Evolutionary conservation across 2,329 filamentous ascomycete species (phyloP), one percentile per base, ranked within the genome.

Genomic region (Aphanoascus verrucosus): DNA sequence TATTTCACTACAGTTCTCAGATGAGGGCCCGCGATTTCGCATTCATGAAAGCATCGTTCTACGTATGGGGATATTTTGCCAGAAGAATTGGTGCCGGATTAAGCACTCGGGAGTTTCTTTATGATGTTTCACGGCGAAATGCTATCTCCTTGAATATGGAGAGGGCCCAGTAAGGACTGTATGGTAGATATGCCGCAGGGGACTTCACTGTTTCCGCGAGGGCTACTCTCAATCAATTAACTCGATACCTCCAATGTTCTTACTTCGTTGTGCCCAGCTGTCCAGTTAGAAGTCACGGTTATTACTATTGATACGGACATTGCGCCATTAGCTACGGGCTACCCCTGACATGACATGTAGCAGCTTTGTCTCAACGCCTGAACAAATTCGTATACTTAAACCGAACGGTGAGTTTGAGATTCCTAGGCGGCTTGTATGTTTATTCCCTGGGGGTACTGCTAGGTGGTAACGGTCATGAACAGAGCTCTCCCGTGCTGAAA

Each of bases 11-110:
- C 20, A 31, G 50, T 32, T 23, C 50, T 38, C 34, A 57, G 52
- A 57, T 58, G 52, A 54, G 55, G 57, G 57, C 57, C 58, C 55
- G 53, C 49, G 53, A 55, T 53, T 56, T 55, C 55, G 54, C 54
- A 54, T 34, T 49, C 53, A 56, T 59, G 56, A 55, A 57, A 46
- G 23, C 38, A 50, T 49, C 17, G 34, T 15, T 46, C 31, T 46
- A 42, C 19, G 19, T 17, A 40, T 6, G 50, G 50, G 32, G 31
- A 6, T 43, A 42, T 52, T 52, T 38, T 7, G 19, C 43, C n/a
- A 15, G 50, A n/a, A 37, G 9, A 34, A 17, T 31, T 32, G 42
- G 34, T 52, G 41, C 43, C 34, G 42, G 41, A 46, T 41, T 40
- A 32, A 32, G 32, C 41, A 40, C 41, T 7, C 15, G 20, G 19